phyloP scores from a whole-genome alignment of 805 yeast genomes.

The Pichia gijzeniarum region DNA sequence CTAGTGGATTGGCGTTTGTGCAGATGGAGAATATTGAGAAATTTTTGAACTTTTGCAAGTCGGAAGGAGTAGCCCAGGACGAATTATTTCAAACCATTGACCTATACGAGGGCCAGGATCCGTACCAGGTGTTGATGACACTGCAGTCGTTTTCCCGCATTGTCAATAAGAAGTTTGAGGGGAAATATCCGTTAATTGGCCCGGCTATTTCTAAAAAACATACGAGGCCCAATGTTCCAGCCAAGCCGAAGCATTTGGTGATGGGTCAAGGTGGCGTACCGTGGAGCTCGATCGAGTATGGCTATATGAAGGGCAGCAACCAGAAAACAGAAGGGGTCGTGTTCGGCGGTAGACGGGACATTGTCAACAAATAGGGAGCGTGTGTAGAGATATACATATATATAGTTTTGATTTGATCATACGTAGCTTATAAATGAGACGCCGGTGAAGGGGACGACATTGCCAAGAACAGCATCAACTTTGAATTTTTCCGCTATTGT shows the following conservation, averaged over 20 bases:
- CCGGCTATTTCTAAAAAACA: slow-evolving; percentile 46
- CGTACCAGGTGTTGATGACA: slow-evolving; percentile 71
- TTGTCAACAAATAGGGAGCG: slow-evolving; percentile 25
- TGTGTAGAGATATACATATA: too few relatives aligned
- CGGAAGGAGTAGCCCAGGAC: slow-evolving; percentile 68
- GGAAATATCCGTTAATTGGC: slow-evolving; percentile 47
- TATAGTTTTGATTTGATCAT: too few relatives aligned
- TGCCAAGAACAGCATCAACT: slow-evolving; percentile 21
- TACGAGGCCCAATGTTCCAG: slow-evolving; percentile 46
- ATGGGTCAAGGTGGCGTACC: slow-evolving; percentile 26
- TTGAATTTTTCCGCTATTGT: slow-evolving; percentile 20
- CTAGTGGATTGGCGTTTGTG: slow-evolving; percentile 67
- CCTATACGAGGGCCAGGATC: slow-evolving; percentile 65
- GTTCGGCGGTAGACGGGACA: slow-evolving; percentile 46
- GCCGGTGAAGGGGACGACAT: slow-evolving; percentile 12
- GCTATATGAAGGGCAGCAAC: slow-evolving; percentile 52
- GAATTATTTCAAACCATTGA: slow-evolving; percentile 78
- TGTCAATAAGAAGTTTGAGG: slow-evolving; percentile 47
- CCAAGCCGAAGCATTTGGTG: slow-evolving; percentile 44
- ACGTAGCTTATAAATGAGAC: not conserved
- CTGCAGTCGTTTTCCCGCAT: slow-evolving; percentile 67
- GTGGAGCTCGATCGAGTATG: slow-evolving; percentile 58
- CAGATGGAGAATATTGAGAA: slow-evolving; percentile 82
- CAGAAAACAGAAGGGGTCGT: slow-evolving; percentile 48
- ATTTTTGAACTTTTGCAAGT: slow-evolving; percentile 56